Conservation (phyloP, 78 protist genomes). For the Dictyostelium purpureum region DNA sequence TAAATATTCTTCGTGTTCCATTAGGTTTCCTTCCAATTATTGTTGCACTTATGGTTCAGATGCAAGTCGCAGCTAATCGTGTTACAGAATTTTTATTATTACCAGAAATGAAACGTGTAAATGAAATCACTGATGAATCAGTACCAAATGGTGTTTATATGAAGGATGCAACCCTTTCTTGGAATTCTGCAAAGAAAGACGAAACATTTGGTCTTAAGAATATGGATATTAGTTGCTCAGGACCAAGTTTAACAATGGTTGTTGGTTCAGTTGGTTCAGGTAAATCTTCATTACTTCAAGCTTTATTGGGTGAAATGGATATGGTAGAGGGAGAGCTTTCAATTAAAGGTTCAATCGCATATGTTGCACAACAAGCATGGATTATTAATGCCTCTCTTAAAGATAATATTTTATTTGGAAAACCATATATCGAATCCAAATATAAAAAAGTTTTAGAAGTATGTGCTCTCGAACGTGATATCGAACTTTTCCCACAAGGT, state of each 20-base stretch:
- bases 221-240: conserved; percentile 4
- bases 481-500: conserved; percentile 84
- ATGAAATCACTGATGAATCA: not conserved
- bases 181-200: conserved; percentile 19
- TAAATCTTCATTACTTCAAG: conserved; percentile 87
- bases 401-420: conserved; percentile 93
- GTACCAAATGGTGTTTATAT: conserved; percentile 31
- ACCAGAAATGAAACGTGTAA: conserved; percentile 15
- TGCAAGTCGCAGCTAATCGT: conserved; percentile 79
- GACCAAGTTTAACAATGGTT: conserved; percentile 67
- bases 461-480: conserved; percentile 89
- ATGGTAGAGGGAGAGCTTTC: not conserved
- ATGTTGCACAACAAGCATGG: conserved; percentile 96
- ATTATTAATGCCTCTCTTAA: conserved; percentile 89
- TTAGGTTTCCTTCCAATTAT: conserved; percentile 84
- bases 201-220: conserved; percentile 16
- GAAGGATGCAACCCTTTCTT: not conserved
- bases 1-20: conserved; percentile 90
- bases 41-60: conserved; percentile 70
- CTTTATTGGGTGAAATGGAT: conserved; percentile 89
- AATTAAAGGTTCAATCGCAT: conserved; percentile 81
- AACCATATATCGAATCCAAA: conserved; percentile 47
- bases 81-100: conserved; percentile 62
- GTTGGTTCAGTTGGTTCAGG: conserved; percentile 94
- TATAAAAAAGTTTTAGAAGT: conserved; percentile 74